Evolutionary conservation across 192 early-diverging fungal genomes (phyloP), one percentile per base, ranked within the genome.

Genomic region (Coemansia sp.): DNA sequence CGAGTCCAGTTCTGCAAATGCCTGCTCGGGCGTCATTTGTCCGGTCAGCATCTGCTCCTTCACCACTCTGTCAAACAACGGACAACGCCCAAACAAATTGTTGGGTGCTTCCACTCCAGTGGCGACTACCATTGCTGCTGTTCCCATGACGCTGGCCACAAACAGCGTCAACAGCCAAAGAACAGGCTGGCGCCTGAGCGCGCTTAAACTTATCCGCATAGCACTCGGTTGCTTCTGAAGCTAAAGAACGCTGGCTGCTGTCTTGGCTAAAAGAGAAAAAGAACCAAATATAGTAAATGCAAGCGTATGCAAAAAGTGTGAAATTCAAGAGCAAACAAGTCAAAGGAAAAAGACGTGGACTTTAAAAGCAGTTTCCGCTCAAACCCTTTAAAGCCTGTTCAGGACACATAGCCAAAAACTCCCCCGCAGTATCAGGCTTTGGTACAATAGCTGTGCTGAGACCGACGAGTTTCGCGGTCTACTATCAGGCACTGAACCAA

Each of bases 1-100:
- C 35, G 72, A 71, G 45, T 81, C 78, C 11, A 81, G 78, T 43
- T 75, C 65, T n/a, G 67, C 69, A 62, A 75, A 81, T n/a, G 78
- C 78, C 54, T 81, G 58, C 51, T 71, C 62, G n/a, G 72, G 29
- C 17, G 68, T 72, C 48, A 81, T 67, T 51, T 63, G 41, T 24
- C 78, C 78, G 10, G 67, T 25, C 0, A 75, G 63, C 78, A 81
- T 67, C 43, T 69, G 64, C 10, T 66, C 72, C 32, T 59, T 53
- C 55, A 81, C 72, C 2, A 81, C 69, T 17, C 39, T 51, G 62
- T 81, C 78, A 21, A 81, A 81, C 29, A 81, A 55, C 51, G 72
- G 66, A 53, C 78, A 81, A 23, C 66, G 64, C 2, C 72, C 72
- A 50, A 81, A 81, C 37, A 81, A 56, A 15, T 27, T 47, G 11